These are phyloP conservation scores for Alternaria solani DNA, from an alignment of 2,329 filamentous ascomycete genomes.

Conservation along the genomic window DNA sequence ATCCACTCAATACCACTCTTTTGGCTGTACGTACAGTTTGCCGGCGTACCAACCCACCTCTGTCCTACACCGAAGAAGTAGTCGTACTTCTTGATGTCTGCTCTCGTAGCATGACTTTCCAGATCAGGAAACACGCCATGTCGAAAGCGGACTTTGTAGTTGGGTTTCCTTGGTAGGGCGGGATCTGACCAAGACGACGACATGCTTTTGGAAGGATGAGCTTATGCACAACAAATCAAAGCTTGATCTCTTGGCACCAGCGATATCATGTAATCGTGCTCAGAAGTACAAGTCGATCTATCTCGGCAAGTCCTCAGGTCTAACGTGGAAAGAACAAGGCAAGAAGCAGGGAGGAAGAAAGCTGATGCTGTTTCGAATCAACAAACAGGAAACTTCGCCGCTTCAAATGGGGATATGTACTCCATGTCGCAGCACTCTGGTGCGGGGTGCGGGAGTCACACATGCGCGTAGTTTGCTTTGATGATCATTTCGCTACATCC, in stretches of 20 bases:
- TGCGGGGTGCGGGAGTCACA: neutral
- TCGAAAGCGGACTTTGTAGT: constrained; percentile 31
- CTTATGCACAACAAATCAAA: neutral
- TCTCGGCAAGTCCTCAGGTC: neutral
- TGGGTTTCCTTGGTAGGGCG: constrained; percentile 18
- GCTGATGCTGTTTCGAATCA: neutral
- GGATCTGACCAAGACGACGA: constrained; percentile 1
- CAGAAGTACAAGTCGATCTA: neutral
- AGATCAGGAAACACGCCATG: constrained; percentile 29
- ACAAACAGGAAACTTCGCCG: neutral
- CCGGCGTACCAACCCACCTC: constrained; percentile 24
- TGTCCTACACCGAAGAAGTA: constrained; percentile 31
- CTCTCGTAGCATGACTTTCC: constrained; percentile 25
- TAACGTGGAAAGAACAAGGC: neutral
- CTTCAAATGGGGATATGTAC: constrained; percentile 12
- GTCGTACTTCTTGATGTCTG: constrained; percentile 37
- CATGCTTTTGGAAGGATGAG: constrained; percentile 1
- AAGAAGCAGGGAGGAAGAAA: neutral
- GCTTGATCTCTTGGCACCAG: neutral
- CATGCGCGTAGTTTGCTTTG: constrained; percentile 1
- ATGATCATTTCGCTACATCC: neutral
- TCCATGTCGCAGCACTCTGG: constrained; percentile 2
- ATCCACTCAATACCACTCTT: neutral
- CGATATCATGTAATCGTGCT: neutral
- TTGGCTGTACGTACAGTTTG: constrained; percentile 20